Base-by-base conservation (phyloP, 345 rosid genomes). In the Euphorbia peplus region DNA sequence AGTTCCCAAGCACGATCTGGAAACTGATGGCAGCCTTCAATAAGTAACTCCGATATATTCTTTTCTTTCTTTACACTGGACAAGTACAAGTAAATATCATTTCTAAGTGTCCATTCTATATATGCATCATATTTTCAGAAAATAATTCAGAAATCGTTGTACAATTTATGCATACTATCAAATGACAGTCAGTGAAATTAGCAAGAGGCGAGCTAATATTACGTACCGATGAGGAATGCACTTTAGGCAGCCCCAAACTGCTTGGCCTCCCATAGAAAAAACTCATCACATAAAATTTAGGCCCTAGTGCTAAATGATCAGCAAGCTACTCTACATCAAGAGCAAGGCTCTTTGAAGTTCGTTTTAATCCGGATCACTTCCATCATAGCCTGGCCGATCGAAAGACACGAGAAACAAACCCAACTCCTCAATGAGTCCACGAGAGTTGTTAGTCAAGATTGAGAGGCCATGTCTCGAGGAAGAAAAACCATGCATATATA, bases 201-300 rank as follows among this genome's bases (percentile, higher is more conserved):
- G n/a, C n/a, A n/a, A n/a, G n/a, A n/a, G n/a, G n/a, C n/a, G n/a
- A n/a, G n/a, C n/a, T n/a, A n/a, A n/a, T n/a, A n/a, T n/a, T n/a
- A n/a, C n/a, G 3, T 32, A 69, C 78, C 78, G 59, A 14, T 70
- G 79, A 75, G 79, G 79, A 16, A 75, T 75, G 57, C 70, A 70
- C 37, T 75, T 75, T 21, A 75, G 79, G 71, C 70, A 64, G 32
- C 70, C 63, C 79, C 75, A 75, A 51, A 66, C 67, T 18, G 19
- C 70, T 54, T 75, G 74, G 37, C 79, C 79, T 50, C 79, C 79
- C 74, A 75, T 65, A 51, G n/a, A 74, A 75, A 18, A 59, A 37
- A 1, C 79, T 74, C 44, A 70, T 32, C 4, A 75, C 67, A 57
- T 51, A 53, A 10, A 75, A 75, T 35, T 70, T 75, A n/a, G 50